Conservation (phyloP, 192 early-diverging fungal genomes). For the Chytriomyces hyalinus region DNA sequence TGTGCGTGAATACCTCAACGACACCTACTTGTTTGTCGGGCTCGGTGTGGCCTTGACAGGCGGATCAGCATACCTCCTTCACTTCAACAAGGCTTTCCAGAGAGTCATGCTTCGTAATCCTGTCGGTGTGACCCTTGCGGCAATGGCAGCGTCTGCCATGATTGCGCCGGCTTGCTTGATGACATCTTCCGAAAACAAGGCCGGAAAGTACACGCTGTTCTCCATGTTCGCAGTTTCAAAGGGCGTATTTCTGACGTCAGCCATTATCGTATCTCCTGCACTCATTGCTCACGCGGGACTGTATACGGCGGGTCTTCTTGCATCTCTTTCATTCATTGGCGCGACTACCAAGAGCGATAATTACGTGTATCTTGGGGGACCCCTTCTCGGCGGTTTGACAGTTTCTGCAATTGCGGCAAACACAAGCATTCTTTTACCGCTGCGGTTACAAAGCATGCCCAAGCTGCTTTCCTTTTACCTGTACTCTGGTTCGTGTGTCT, state of each 20-base stretch:
- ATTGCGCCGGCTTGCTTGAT: not conserved
- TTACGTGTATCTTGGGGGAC: conserved; percentile 15
- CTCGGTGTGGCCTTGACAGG: conserved; percentile 15
- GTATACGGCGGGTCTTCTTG: conserved; percentile 2
- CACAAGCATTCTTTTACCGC: not conserved
- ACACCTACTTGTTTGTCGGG: conserved; percentile 14
- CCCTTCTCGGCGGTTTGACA: conserved; percentile 5
- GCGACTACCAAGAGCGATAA: conserved; percentile 6
- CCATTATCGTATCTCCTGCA: conserved; percentile 8
- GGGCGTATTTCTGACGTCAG: conserved; percentile 12
- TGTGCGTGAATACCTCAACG: conserved; percentile 29
- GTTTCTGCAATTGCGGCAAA: conserved; percentile 1
- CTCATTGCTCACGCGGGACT: not conserved
- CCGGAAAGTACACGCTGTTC: conserved; percentile 11
- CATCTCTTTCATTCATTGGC: conserved; percentile 3
- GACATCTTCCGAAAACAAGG: not conserved
- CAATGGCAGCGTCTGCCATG: not conserved
- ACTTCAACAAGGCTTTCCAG: conserved; percentile 7
- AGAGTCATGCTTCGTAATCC: conserved; percentile 7
- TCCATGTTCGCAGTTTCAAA: conserved; percentile 1
- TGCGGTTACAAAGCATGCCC: not conserved
- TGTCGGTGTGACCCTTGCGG: conserved; percentile 7
- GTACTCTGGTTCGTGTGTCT: not conserved
- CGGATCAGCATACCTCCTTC: conserved; percentile 5
- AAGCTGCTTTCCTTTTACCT: not conserved